Base-by-base conservation (phyloP, 2,329 filamentous ascomycete species). In the Cladobotryum protrusum region DNA sequence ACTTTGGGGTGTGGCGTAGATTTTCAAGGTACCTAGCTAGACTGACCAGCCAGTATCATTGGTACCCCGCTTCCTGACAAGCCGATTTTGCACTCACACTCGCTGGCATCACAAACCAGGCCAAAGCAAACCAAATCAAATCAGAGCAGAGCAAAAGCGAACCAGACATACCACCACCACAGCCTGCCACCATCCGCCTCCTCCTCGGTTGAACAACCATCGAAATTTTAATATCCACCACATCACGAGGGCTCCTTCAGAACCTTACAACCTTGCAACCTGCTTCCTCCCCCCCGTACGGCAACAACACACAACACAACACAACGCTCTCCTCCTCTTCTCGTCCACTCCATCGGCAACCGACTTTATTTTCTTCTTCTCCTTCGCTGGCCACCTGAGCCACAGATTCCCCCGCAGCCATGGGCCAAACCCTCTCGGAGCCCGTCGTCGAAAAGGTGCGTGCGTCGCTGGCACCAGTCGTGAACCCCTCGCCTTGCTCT, bases 341-440 rank as follows among this genome's bases (percentile, higher is more conserved):
- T 29, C 48, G 15, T n/a, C n/a, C 19, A 37, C 42, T 43, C 45
- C 42, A 29, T 29, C 24, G 24, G 7, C 24, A 29, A 29, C 24
- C 7, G 24, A 29, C 24, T 29, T 29, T n/a, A n/a, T 34, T 41
- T 43, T 55, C 43, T n/a, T 47, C 45, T 43, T 50, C 44, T 34
- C 43, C 34, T 40, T 43, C 44, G 52, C 44, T 48, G 47, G 50
- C 48, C 50, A 49, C 47, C 49, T 54, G 52, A 53, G 45, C 50
- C 57, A 57, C 54, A 39, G 54, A 57, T 45, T 58, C 60, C 55
- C 57, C 54, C 58, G 58, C 48, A 65, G 58, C 57, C 74, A 99
- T 99, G 93, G 93, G 93, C 82, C 93, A 99, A 80, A 99, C 93
- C 72, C 85, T 99, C 68, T 97, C 92, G 66, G 93, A 99, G 79